These are phyloP conservation scores for Symbiodinium pilosum DNA, from an alignment of 73 alveolate genomes.

Conservation along the genomic window DNA sequence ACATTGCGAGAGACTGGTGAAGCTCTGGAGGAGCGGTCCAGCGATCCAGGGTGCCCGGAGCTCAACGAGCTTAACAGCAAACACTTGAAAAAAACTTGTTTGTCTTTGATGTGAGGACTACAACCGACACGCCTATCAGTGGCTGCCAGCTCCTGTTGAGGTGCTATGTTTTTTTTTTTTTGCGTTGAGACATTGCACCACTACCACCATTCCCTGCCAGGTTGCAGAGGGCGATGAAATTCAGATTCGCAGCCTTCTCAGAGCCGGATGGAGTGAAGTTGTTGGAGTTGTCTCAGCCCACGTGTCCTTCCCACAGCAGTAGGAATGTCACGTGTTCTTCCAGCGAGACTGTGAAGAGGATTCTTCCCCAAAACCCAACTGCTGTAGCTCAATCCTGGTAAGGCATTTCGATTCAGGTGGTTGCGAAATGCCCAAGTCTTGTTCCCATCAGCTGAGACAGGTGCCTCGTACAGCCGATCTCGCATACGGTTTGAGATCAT, in stretches of 20 bases:
- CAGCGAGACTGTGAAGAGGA: no score
- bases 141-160: conserved; percentile 80
- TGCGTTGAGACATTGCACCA: neutral
- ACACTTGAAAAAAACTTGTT: neutral
- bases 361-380: no score
- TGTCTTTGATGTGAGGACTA: conserved; percentile 34
- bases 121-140: conserved; percentile 80
- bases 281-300: no score
- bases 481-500: conserved; percentile 78
- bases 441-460: no score
- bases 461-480: conserved; percentile 92
- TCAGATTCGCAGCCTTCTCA: conserved; percentile 32
- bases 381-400: no score
- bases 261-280: neutral
- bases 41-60: neutral
- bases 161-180: neutral
- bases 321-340: no score
- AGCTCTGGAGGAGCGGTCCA: neutral
- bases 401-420: no score
- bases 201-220: neutral
- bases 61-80: neutral
- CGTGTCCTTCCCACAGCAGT: no score
- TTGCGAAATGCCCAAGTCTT: no score
- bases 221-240: conserved; percentile 71
- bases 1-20: no score